These are phyloP conservation scores for Sisymbrium altissimum DNA, from an alignment of 345 rosid species.

Conservation along the genomic window DNA sequence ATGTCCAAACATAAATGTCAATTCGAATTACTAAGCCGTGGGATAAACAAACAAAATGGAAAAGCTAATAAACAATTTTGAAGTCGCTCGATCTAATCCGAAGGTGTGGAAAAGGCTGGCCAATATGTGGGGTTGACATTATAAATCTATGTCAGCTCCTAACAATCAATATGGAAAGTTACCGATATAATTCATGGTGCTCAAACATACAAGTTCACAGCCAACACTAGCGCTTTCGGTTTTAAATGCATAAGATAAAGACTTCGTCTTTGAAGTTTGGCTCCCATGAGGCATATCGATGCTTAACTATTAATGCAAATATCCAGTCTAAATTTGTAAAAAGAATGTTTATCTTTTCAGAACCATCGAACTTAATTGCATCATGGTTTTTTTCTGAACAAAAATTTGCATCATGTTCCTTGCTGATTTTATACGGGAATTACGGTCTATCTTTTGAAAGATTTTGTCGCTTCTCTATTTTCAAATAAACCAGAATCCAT, in stretches of 20 bases:
- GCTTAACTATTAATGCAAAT: not conserved
- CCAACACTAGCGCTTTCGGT: not conserved
- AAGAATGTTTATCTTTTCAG: not conserved
- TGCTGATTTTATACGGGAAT: not conserved
- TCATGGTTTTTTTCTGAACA: not conserved
- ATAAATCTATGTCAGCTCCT: not conserved
- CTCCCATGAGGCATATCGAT: not conserved
- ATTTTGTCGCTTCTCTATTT: not conserved
- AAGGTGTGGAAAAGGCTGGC: not conserved
- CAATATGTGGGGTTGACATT: not conserved
- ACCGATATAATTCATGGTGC: not conserved
- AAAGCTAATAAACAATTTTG: not conserved
- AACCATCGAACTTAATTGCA: not conserved
- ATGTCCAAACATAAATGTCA: not conserved
- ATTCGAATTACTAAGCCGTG: not conserved
- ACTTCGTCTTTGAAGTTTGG: not conserved
- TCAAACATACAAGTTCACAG: not conserved
- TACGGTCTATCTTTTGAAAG: not conserved
- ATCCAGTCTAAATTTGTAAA: not conserved
- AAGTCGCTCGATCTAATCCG: not conserved
- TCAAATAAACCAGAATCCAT: not conserved
- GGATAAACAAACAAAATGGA: not conserved
- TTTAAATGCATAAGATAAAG: not conserved
- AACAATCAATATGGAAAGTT: not conserved
- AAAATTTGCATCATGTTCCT: too few relatives aligned